Evolutionary conservation across 306 rosid genomes (phyloP).

Genomic region (Dalbergia cultrata): DNA sequence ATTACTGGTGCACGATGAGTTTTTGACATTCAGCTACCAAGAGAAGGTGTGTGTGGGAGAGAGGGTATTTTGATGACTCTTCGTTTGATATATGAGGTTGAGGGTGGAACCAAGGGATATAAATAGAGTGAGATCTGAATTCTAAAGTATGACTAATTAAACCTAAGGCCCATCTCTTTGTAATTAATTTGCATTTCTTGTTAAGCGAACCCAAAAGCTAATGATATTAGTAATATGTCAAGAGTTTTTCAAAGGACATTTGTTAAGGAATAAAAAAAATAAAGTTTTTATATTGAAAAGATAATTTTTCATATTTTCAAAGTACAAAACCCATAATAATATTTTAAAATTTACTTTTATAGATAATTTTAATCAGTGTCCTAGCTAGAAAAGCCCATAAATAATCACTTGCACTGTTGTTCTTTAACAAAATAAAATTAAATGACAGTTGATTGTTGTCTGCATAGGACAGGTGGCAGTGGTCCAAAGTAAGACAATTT

Average conservation of each 20-base stretch:
- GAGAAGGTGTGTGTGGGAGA: not conserved
- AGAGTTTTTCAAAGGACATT: too few species aligned
- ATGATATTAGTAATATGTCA: not conserved
- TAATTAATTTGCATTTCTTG: constrained; percentile 30
- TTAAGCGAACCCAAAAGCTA: constrained; percentile 40
- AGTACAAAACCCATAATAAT: too few species aligned
- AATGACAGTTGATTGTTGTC: constrained; percentile 16
- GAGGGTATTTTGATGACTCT: not conserved
- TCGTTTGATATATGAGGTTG: not conserved
- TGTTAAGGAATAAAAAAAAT: too few species aligned
- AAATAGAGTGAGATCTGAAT: constrained; percentile 56
- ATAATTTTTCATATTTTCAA: too few species aligned
- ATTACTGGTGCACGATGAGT: constrained; percentile 63
- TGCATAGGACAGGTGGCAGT: constrained; percentile 52
- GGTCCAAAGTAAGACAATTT: constrained; percentile 79
- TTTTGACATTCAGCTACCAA: not conserved
- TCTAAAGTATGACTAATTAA: constrained; percentile 33
- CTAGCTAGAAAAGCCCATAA: too few species aligned
- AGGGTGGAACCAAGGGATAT: constrained; percentile 44
- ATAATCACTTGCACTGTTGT: not conserved
- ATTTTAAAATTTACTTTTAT: too few species aligned
- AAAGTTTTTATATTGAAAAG: too few species aligned
- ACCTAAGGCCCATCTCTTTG: not conserved
- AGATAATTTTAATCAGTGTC: too few species aligned
- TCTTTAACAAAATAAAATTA: not conserved